Conservation (phyloP, 2,329 filamentous ascomycete genomes). For the Pseudogymnoascus verrucosus region DNA sequence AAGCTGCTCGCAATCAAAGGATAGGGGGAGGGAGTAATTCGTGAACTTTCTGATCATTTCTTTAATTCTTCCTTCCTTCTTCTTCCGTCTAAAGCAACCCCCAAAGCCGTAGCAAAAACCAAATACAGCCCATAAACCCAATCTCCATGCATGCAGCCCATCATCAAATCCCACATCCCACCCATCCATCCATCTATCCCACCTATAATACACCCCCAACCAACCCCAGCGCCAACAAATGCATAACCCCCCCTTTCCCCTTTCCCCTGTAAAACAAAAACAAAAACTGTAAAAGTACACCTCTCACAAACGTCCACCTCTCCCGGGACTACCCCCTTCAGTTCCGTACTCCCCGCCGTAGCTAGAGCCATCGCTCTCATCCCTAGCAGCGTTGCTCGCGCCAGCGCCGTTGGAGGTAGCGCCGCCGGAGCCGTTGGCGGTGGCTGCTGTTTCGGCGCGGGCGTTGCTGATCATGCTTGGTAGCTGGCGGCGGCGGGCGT, state of each 20-base stretch:
- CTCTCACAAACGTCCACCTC: neutral
- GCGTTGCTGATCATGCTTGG: constrained; percentile 52
- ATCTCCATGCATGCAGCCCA: too few species aligned
- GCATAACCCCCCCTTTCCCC: neutral
- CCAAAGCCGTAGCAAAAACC: too few species aligned
- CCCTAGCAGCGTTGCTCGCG: constrained; percentile 18
- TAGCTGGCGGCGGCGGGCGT: constrained; percentile 59
- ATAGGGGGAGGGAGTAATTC: too few species aligned
- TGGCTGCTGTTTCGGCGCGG: constrained; percentile 43
- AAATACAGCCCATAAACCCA: too few species aligned
- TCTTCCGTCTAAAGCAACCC: too few species aligned
- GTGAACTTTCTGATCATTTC: too few species aligned
- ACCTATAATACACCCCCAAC: neutral
- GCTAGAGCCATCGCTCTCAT: constrained; percentile 19
- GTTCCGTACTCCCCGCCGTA: neutral
- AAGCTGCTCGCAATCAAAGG: too few species aligned
- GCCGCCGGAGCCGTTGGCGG: constrained; percentile 21
- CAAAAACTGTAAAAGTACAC: neutral
- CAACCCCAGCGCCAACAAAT: neutral
- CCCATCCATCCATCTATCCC: neutral
- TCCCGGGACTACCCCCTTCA: neutral
- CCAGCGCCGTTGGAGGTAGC: constrained; percentile 23
- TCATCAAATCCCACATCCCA: neutral
- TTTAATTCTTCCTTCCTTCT: too few species aligned
- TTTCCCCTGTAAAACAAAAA: neutral